Percentiles rank a stretch among this genome's conserved stretches.
These are phyloP conservation scores for Erysimum cheiranthoides DNA, from an alignment of 345 rosid species.

Conservation along the genomic window DNA sequence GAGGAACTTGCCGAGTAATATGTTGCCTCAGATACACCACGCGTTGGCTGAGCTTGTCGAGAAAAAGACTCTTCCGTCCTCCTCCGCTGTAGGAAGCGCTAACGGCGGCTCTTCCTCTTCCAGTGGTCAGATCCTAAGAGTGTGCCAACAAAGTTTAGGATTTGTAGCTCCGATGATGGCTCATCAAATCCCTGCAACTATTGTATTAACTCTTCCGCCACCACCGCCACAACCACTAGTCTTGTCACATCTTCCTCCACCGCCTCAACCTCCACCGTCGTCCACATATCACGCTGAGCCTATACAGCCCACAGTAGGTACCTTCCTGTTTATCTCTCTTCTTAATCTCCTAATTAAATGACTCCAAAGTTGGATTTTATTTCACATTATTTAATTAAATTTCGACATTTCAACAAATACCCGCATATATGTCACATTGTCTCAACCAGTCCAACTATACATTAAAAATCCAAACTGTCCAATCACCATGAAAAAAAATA, in stretches of 20 bases:
- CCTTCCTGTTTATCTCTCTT: constrained; percentile 34
- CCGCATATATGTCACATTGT: background rate
- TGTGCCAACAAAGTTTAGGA: constrained; percentile 27
- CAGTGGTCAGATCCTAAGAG: constrained; percentile 13
- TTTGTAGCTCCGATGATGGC: constrained; percentile 44
- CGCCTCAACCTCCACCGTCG: constrained; percentile 31
- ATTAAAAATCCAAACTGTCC: background rate
- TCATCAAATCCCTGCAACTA: constrained; percentile 32
- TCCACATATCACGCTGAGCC: constrained; percentile 30
- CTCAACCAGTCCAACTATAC: background rate
- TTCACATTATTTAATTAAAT: background rate
- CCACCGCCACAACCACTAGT: constrained; percentile 31
- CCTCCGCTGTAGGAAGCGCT: background rate
- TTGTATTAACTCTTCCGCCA: constrained; percentile 40
- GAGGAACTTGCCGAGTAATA: constrained; percentile 68
- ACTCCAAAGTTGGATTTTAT: background rate
- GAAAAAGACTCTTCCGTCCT: constrained; percentile 40
- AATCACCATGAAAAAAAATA: background rate
- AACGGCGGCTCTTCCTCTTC: background rate
- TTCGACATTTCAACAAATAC: background rate
- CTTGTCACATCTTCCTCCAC: constrained; percentile 15
- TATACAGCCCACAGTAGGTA: constrained; percentile 57
- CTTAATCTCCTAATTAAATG: constrained; percentile 18
- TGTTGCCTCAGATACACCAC: constrained; percentile 63
- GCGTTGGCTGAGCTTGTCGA: constrained; percentile 69